phyloP scores from a whole-genome alignment of 495 filamentous ascomycete genomes.

The Acidomyces sp. region DNA sequence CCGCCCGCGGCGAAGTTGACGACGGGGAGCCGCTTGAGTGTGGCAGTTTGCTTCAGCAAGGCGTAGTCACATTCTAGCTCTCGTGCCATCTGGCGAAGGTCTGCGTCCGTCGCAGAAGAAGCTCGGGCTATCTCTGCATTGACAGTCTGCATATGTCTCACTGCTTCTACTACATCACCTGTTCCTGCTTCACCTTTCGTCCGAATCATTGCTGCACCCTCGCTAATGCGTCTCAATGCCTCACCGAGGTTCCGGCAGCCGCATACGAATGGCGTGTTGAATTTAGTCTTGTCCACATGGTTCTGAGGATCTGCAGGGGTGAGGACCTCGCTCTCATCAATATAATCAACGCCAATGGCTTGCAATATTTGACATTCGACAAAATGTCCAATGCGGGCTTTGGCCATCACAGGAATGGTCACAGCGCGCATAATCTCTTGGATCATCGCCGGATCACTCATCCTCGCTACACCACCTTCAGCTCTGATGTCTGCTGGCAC shows the following conservation, averaged over 20 bases:
- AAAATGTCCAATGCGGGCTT: constrained; percentile 94
- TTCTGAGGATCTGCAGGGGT: constrained; percentile 82
- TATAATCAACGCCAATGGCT: constrained; percentile 88
- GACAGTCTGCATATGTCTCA: constrained; percentile 88
- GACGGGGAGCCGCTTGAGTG: constrained; percentile 78
- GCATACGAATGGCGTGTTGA: constrained; percentile 85
- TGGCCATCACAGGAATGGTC: constrained; percentile 99
- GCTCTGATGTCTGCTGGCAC: constrained; percentile 93
- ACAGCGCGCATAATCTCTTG: constrained; percentile 90
- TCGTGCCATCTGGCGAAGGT: constrained; percentile 63
- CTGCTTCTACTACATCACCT: constrained; percentile 95
- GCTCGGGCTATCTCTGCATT: constrained; percentile 71
- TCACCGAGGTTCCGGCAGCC: constrained; percentile 93
- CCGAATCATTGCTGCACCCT: constrained; percentile 96
- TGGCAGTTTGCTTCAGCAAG: constrained; percentile 71
- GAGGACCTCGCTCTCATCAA: constrained; percentile 94
- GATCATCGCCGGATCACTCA: constrained; percentile 94
- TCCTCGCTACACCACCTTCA: constrained; percentile 86
- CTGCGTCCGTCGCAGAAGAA: constrained; percentile 44
- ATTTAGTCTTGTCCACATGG: constrained; percentile 82
- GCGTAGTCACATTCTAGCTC: constrained; percentile 64
- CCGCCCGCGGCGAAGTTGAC: constrained; percentile 99
- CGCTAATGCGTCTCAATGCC: constrained; percentile 78
- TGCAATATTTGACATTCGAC: constrained; percentile 98
- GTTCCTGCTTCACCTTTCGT: constrained; percentile 98